These are phyloP conservation scores for Penicillium sp. DNA, from an alignment of 2,329 filamentous ascomycete genomes.

Conservation along the genomic window DNA sequence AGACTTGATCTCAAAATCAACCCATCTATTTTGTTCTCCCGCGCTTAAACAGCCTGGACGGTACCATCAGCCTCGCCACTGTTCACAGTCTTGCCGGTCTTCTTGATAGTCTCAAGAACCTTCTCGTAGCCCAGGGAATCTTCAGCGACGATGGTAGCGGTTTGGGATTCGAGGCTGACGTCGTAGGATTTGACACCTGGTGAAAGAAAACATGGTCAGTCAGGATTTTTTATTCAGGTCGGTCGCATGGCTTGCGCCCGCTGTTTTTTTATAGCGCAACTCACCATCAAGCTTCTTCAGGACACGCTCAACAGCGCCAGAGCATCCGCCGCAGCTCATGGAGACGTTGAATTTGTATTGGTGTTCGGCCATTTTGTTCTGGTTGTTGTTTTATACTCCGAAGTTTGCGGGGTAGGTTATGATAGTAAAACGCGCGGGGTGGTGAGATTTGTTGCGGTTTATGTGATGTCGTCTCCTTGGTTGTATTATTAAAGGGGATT, in stretches of 20 bases:
- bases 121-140: slow-evolving; percentile 69
- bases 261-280: slow-evolving; percentile 29
- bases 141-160: slow-evolving; percentile 70
- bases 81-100: slow-evolving; percentile 92
- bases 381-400: neutral
- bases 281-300: slow-evolving; percentile 86
- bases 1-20: neutral
- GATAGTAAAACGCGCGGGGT: neutral
- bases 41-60: slow-evolving; percentile 30
- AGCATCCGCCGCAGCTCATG: slow-evolving; percentile 97
- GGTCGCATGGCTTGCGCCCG: neutral
- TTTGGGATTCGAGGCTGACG: slow-evolving; percentile 82
- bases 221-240: too few relatives aligned
- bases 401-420: neutral
- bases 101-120: slow-evolving; percentile 83
- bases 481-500: too few relatives aligned
- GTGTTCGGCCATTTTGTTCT: slow-evolving; percentile 64
- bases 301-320: slow-evolving; percentile 84
- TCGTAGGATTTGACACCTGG: slow-evolving; percentile 82
- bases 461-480: neutral
- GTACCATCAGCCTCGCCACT: slow-evolving; percentile 48
- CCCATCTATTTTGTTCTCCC: neutral
- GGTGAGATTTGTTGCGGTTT: neutral
- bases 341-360: slow-evolving; percentile 91
- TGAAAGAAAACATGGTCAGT: neutral